These are phyloP conservation scores for Thalassiosira ordinaria DNA, from an alignment of 352 stramenopile genomes.

Conservation along the genomic window DNA sequence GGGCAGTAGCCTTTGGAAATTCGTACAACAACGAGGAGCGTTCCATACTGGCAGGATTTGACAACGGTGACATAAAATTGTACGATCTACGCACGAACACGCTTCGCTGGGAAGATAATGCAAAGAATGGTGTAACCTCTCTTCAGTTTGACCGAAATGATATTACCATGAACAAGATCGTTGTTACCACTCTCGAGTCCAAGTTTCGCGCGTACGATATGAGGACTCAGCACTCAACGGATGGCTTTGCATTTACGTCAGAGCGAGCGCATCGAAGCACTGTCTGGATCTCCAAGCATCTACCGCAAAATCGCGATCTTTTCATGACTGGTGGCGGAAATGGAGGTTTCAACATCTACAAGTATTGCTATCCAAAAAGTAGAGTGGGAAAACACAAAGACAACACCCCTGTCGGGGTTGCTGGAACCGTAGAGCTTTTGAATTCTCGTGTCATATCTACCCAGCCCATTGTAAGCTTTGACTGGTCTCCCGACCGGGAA, in stretches of 20 bases:
- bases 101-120: conserved; percentile 95
- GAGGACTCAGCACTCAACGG: conserved; percentile 89
- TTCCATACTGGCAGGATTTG: conserved; percentile 92
- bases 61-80: conserved; percentile 97
- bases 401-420: conserved; percentile 88
- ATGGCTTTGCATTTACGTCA: conserved; percentile 91
- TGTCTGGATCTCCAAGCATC: conserved; percentile 93
- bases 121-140: conserved; percentile 94
- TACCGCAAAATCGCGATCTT: conserved; percentile 95
- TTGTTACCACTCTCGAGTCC: conserved; percentile 94
- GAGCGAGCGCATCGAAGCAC: conserved; percentile 95
- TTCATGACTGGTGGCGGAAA: conserved; percentile 97
- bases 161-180: conserved; percentile 97
- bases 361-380: conserved; percentile 90
- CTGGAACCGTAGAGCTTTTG: conserved; percentile 92
- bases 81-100: conserved; percentile 94
- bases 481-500: conserved; percentile 95
- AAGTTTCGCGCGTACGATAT: conserved; percentile 96
- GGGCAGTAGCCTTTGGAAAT: conserved; percentile 95
- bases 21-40: conserved; percentile 93
- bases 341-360: conserved; percentile 96
- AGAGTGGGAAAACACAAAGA: conserved; percentile 82
- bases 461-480: conserved; percentile 95
- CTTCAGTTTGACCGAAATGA: conserved; percentile 95
- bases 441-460: conserved; percentile 95